A percentile compares a stretch with the other conserved stretches of the same genome.
Evolutionary conservation across 148 eudicot species (phyloP).

Genomic region (Mesembryanthemum crystallinum): DNA sequence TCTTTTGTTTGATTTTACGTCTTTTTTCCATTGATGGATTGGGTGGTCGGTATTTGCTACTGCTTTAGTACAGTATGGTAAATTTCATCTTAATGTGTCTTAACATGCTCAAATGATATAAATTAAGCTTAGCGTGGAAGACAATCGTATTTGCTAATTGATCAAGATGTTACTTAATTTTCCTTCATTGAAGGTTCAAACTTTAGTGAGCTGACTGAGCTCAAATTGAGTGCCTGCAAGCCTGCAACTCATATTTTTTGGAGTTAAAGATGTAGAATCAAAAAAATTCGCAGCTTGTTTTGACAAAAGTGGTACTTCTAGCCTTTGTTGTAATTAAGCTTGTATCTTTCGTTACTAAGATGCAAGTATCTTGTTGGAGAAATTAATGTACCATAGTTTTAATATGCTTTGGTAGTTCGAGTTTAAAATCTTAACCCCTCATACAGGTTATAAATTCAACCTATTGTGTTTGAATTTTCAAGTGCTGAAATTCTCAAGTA

Average conservation of each 20-base stretch:
- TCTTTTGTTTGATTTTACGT: not conserved
- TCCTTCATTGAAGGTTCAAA: not conserved
- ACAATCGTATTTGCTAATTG: not conserved
- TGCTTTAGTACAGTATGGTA: not conserved
- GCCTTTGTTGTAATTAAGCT: not conserved
- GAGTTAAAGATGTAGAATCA: not conserved
- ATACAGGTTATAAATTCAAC: not conserved
- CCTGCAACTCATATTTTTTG: not conserved
- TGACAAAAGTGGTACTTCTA: not conserved
- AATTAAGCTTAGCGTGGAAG: not conserved
- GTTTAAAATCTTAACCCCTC: not conserved
- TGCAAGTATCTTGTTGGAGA: not conserved
- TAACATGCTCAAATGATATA: too few relatives aligned
- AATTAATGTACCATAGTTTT: not conserved
- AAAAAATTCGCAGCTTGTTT: not conserved
- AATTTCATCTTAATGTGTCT: too few relatives aligned
- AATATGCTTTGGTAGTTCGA: not conserved
- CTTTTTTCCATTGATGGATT: not conserved
- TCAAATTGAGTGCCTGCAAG: not conserved
- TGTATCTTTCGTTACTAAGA: not conserved
- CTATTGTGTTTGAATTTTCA: not conserved
- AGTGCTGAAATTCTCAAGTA: not conserved
- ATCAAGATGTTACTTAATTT: not conserved
- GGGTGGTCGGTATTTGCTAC: not conserved
- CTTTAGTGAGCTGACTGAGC: not conserved